Evolutionary conservation across 768 basidiomycete genomes (phyloP).

Genomic region (Lentinula boryana): DNA sequence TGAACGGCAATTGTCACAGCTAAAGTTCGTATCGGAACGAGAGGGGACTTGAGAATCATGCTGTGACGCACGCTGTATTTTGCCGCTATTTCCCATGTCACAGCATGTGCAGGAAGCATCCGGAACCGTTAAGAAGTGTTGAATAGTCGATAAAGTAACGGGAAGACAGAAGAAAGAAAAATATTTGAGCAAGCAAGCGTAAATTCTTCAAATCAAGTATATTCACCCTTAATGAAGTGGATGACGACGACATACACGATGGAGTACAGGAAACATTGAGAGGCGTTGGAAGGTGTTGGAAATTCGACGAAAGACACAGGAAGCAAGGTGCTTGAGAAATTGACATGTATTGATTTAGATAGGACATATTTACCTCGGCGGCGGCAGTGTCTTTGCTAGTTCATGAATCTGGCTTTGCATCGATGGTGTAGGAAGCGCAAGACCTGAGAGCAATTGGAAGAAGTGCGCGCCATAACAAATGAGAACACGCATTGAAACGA

Average conservation of each 20-base stretch:
- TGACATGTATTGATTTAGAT: background rate
- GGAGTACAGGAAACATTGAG: background rate
- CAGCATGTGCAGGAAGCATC: background rate
- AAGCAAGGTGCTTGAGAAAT: background rate
- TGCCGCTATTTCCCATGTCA: background rate
- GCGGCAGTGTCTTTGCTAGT: slow-evolving; percentile 51
- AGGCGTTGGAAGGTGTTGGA: background rate
- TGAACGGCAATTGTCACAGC: slow-evolving; percentile 88
- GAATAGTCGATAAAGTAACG: background rate
- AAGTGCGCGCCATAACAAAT: background rate
- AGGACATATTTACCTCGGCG: background rate
- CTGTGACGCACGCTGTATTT: background rate
- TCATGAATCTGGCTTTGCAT: slow-evolving; percentile 82
- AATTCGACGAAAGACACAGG: background rate
- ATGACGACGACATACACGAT: background rate
- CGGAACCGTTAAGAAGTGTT: background rate
- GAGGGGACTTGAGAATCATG: background rate
- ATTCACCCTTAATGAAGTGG: background rate
- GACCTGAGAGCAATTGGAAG: slow-evolving; percentile 32
- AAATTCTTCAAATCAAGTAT: background rate
- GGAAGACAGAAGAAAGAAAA: background rate
- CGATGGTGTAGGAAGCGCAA: slow-evolving; percentile 56
- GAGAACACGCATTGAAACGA: background rate
- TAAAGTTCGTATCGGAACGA: slow-evolving; percentile 73
- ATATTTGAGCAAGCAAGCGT: background rate